Evolutionary conservation across 2,329 filamentous ascomycete genomes (phyloP).

Genomic region (Rosellinia necatrix): DNA sequence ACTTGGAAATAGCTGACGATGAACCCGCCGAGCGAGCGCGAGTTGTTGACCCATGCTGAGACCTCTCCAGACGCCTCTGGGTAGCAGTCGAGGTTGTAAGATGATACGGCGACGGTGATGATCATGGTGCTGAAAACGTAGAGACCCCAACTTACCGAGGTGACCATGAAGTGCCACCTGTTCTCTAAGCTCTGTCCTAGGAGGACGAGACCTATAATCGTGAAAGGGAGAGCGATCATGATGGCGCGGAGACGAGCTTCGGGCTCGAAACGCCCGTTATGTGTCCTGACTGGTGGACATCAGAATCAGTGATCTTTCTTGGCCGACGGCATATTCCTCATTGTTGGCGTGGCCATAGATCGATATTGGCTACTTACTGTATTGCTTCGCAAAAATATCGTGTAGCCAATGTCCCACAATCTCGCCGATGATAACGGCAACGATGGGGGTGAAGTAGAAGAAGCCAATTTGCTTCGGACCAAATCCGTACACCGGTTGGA

Average conservation of each 20-base stretch:
- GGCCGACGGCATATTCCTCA: too few relatives aligned
- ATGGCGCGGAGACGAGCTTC: slow-evolving; percentile 57
- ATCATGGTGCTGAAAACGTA: slow-evolving; percentile 62
- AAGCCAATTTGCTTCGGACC: slow-evolving; percentile 54
- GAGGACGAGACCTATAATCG: slow-evolving; percentile 54
- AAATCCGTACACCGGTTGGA: slow-evolving; percentile 56
- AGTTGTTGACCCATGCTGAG: slow-evolving; percentile 56
- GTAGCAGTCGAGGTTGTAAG: slow-evolving; percentile 59
- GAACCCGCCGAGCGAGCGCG: slow-evolving; percentile 55
- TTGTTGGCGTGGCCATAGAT: background rate
- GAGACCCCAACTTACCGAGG: slow-evolving; percentile 55
- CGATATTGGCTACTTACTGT: slow-evolving; percentile 34
- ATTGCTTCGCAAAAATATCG: slow-evolving; percentile 52
- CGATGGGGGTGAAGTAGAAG: slow-evolving; percentile 64
- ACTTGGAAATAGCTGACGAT: slow-evolving; percentile 58
- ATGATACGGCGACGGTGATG: slow-evolving; percentile 55
- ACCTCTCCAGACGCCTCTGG: slow-evolving; percentile 60
- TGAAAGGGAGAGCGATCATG: slow-evolving; percentile 53
- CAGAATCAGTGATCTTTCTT: background rate
- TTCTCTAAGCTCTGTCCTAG: slow-evolving; percentile 57
- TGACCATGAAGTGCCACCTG: slow-evolving; percentile 57
- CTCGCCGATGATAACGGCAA: slow-evolving; percentile 59
- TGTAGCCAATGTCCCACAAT: slow-evolving; percentile 60
- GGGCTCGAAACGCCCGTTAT: slow-evolving; percentile 60
- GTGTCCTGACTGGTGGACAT: slow-evolving; percentile 38